Evolutionary conservation across 192 early-diverging fungal genomes (phyloP).

Genomic region (Coemansia sp.): DNA sequence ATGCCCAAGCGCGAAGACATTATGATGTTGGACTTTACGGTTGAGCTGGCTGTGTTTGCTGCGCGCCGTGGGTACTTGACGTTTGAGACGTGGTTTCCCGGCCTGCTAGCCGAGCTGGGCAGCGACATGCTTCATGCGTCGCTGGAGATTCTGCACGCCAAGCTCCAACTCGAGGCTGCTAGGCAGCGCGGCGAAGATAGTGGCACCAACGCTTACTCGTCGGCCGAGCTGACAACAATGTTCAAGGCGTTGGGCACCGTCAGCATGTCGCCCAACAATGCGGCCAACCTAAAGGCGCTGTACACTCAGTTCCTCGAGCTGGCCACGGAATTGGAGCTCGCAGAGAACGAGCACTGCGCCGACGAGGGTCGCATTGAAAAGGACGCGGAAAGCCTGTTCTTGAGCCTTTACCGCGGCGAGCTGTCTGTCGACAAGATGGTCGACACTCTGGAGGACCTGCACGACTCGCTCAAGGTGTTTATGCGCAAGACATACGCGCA

Average conservation of each 20-base stretch:
- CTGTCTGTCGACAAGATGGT: conserved; percentile 83
- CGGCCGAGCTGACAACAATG: conserved; percentile 48
- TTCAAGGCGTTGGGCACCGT: conserved; percentile 44
- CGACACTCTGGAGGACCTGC: conserved; percentile 78
- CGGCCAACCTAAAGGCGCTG: conserved; percentile 57
- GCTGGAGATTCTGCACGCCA: conserved; percentile 54
- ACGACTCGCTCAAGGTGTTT: conserved; percentile 70
- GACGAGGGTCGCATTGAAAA: conserved; percentile 54
- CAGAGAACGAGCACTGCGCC: conserved; percentile 37
- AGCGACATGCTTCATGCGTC: conserved; percentile 53
- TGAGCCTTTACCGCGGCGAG: conserved; percentile 57
- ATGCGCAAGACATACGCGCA: conserved; percentile 86
- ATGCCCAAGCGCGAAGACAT: conserved; percentile 56
- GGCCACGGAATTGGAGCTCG: conserved; percentile 37
- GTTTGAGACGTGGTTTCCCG: conserved; percentile 57
- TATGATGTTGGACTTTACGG: conserved; percentile 56
- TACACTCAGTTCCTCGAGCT: conserved; percentile 55
- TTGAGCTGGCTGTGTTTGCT: conserved; percentile 56
- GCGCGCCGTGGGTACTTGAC: conserved; percentile 53
- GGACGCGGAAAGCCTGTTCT: conserved; percentile 55
- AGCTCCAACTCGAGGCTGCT: conserved; percentile 54
- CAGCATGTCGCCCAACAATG: conserved; percentile 54
- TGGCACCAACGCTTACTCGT: conserved; percentile 32
- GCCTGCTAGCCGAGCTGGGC: conserved; percentile 49
- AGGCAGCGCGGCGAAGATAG: conserved; percentile 55